Conservation (phyloP, 768 basidiomycete genomes). For the Macrocybe gigantea region DNA sequence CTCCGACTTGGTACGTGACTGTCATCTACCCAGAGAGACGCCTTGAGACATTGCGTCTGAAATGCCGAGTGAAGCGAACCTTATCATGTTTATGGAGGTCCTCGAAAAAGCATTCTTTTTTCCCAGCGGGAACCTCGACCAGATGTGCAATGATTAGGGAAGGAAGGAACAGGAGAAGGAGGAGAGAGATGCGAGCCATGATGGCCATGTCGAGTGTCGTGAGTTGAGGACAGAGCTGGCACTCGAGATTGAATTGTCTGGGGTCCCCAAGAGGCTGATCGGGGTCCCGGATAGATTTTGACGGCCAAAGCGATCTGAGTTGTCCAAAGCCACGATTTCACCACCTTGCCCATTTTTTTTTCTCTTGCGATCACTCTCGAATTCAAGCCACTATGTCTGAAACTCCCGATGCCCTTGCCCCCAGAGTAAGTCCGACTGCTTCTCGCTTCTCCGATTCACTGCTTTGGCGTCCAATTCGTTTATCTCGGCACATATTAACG, state of each 20-base stretch:
- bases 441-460: constrained; percentile 18
- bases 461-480: constrained; percentile 4
- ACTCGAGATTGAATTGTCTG: background rate
- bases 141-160: constrained; percentile 53
- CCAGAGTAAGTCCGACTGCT: constrained; percentile 51
- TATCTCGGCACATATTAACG: constrained; percentile 7
- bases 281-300: constrained; percentile 11
- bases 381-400: constrained; percentile 46
- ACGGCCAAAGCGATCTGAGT: no score
- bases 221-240: background rate
- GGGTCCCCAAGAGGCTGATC: constrained; percentile 13
- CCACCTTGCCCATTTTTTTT: constrained; percentile 7
- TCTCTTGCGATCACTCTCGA: background rate
- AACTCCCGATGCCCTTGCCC: constrained; percentile 57
- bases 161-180: constrained; percentile 35
- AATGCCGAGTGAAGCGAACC: constrained; percentile 29
- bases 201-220: background rate
- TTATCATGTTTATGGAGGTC: constrained; percentile 90
- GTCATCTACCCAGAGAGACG: constrained; percentile 71
- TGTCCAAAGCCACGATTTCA: constrained; percentile 1
- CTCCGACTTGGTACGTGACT: constrained; percentile 97
- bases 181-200: constrained; percentile 26
- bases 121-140: constrained; percentile 69
- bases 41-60: background rate
- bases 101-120: constrained; percentile 95